A percentile compares a stretch with the other conserved stretches of the same genome.
Evolutionary conservation across 768 basidiomycete genomes (phyloP).

Genomic region (Serendipita sp.): DNA sequence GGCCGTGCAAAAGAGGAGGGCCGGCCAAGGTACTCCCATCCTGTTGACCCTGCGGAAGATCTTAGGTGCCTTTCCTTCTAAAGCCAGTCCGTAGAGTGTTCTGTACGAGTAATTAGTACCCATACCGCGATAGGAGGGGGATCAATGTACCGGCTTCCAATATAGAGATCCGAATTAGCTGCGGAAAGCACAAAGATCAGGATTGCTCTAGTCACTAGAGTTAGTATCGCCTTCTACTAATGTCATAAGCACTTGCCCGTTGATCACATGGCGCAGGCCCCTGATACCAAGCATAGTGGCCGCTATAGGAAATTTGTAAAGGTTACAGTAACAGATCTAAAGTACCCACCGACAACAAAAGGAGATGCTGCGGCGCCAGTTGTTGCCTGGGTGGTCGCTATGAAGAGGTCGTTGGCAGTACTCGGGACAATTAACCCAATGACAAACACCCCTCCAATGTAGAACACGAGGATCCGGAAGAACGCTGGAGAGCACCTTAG

Average conservation of each 20-base stretch:
- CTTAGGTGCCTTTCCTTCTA: constrained; percentile 31
- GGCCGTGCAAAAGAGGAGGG: constrained; percentile 35
- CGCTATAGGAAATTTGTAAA: constrained; percentile 14
- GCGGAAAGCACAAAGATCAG: constrained; percentile 40
- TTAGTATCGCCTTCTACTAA: background rate
- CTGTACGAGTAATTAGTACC: constrained; percentile 10
- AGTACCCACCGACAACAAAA: constrained; percentile 28
- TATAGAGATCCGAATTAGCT: constrained; percentile 48
- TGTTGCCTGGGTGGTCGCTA: constrained; percentile 24
- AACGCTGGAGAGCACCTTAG: constrained; percentile 11
- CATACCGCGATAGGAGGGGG: background rate
- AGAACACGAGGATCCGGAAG: constrained; percentile 38
- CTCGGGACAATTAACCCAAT: constrained; percentile 58
- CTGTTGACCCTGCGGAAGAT: constrained; percentile 23
- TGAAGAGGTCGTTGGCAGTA: constrained; percentile 30
- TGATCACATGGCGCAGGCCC: constrained; percentile 47
- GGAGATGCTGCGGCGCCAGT: constrained; percentile 50
- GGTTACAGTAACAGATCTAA: background rate
- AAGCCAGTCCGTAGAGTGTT: constrained; percentile 30
- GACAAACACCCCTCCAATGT: constrained; percentile 51
- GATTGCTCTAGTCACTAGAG: constrained; percentile 25
- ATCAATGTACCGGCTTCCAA: constrained; percentile 12
- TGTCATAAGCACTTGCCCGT: constrained; percentile 15
- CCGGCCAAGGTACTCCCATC: constrained; percentile 20
- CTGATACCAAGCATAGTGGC: constrained; percentile 37